These are phyloP conservation scores for Neocucurbitaria cava DNA, from an alignment of 2,329 filamentous ascomycete species.

Conservation along the genomic window DNA sequence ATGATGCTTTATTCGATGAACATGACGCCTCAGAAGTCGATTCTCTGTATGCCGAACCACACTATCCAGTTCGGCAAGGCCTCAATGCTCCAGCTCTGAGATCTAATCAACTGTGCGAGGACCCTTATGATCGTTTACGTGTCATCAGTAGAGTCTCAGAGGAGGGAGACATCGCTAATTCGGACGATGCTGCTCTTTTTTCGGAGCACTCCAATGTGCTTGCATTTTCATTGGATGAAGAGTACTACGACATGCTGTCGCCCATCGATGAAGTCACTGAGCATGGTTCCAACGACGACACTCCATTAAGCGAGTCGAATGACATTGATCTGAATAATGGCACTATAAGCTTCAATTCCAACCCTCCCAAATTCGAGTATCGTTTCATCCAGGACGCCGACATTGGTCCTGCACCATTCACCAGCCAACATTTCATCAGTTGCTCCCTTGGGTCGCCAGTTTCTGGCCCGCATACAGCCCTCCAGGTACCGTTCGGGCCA, in stretches of 20 bases:
- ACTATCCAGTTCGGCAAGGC: background rate
- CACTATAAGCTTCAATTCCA: background rate
- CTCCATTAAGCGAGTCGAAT: background rate
- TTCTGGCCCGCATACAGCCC: constrained; percentile 1
- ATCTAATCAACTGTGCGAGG: background rate
- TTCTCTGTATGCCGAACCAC: background rate
- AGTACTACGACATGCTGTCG: background rate
- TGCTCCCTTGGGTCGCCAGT: background rate
- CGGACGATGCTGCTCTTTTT: background rate
- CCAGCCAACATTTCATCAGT: background rate
- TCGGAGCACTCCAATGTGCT: background rate
- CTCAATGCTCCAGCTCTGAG: background rate
- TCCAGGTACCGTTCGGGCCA: background rate
- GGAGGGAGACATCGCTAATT: background rate
- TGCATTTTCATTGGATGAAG: background rate
- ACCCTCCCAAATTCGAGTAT: background rate
- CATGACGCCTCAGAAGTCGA: background rate
- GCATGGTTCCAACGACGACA: background rate
- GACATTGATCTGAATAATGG: background rate
- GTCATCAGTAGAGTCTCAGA: background rate
- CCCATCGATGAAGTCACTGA: background rate
- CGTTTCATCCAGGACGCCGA: background rate
- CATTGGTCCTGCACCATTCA: constrained; percentile 2
- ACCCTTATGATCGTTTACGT: background rate
- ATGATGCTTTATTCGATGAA: background rate